These are phyloP conservation scores for Cornus kousa DNA, from an alignment of 148 eudicot species.

Conservation along the genomic window DNA sequence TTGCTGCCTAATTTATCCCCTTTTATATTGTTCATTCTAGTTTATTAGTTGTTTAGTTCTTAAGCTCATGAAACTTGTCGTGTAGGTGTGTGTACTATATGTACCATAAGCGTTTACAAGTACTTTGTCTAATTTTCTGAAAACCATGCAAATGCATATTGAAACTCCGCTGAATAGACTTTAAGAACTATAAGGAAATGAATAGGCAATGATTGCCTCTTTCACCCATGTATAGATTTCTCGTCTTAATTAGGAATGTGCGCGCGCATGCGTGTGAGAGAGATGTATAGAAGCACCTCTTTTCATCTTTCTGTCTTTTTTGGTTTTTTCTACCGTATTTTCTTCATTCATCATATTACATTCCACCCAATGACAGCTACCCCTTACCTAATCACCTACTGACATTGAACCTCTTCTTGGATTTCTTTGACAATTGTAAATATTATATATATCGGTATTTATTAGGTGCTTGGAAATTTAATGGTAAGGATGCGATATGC, in stretches of 20 bases:
- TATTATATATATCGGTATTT: too few relatives aligned
- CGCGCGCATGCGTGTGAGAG: too few relatives aligned
- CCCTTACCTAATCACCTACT: too few relatives aligned
- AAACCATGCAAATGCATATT: neutral
- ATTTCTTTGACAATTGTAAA: too few relatives aligned
- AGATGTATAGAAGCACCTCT: neutral
- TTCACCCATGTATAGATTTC: neutral
- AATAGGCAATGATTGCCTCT: neutral
- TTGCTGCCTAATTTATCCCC: conserved; percentile 20
- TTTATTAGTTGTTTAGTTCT: conserved; percentile 9
- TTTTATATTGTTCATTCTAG: conserved; percentile 9
- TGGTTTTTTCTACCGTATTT: neutral
- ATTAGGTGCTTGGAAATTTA: too few relatives aligned
- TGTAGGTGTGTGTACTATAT: conserved; percentile 16
- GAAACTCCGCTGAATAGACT: neutral
- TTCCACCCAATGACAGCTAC: too few relatives aligned
- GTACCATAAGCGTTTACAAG: conserved; percentile 4
- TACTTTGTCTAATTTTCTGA: conserved; percentile 1
- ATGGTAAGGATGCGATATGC: too few relatives aligned
- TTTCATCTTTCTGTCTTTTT: neutral
- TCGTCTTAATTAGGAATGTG: neutral
- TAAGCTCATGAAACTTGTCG: conserved; percentile 19
- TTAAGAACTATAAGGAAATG: conserved; percentile 2
- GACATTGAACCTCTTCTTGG: too few relatives aligned
- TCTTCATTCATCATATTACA: too few relatives aligned